A percentile compares a stretch with the other conserved stretches of the same genome.
Conservation (phyloP, 73 alveolate species). For the Stentor roeselii region DNA sequence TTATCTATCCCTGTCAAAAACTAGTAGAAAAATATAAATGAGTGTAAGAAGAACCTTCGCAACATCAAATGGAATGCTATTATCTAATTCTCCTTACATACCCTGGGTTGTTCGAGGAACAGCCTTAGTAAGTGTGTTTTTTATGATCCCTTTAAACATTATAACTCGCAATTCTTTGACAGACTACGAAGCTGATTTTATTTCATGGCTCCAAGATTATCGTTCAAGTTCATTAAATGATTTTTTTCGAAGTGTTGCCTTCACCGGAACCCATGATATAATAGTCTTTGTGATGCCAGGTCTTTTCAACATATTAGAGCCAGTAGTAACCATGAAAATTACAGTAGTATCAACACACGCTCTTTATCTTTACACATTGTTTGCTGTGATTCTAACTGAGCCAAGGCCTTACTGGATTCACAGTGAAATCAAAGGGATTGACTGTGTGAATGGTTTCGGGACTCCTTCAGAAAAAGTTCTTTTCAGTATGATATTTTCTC, state of each 20-base stretch:
- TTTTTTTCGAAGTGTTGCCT: conserved; percentile 1
- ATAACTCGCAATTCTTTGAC: not conserved
- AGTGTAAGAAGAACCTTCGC: too few relatives aligned
- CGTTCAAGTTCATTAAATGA: not conserved
- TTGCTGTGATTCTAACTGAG: not conserved
- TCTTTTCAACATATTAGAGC: conserved; percentile 1
- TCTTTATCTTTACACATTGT: not conserved
- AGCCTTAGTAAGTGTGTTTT: not conserved
- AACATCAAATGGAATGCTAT: too few relatives aligned
- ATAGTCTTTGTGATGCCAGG: not conserved
- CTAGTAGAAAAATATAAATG: too few relatives aligned
- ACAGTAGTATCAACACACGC: not conserved
- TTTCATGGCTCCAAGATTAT: not conserved
- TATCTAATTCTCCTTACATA: not conserved
- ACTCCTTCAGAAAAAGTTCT: not conserved
- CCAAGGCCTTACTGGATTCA: conserved; percentile 26
- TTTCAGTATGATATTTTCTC: not conserved
- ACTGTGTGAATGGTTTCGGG: conserved; percentile 6
- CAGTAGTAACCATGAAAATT: not conserved
- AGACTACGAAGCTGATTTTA: not conserved
- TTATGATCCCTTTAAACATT: not conserved
- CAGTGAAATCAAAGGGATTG: not conserved
- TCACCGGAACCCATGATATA: not conserved
- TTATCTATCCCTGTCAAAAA: too few relatives aligned
- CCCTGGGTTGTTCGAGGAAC: not conserved